phyloP scores from a whole-genome alignment of 306 rosid genomes.

The Castanea crenata region DNA sequence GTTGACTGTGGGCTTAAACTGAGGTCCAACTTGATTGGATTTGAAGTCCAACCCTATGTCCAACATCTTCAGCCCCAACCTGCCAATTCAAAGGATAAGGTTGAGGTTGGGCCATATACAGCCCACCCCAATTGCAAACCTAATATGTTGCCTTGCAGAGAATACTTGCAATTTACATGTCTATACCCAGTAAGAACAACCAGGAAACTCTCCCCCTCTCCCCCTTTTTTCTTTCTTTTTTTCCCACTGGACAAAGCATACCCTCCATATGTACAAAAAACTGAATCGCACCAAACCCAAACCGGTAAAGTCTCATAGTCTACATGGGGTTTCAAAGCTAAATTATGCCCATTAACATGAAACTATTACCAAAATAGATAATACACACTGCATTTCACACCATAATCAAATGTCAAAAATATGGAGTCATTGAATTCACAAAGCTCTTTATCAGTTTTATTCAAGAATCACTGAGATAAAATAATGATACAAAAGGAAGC shows the following conservation, averaged over 20 bases:
- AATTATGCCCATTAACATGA: not conserved
- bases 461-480: conserved; percentile 15
- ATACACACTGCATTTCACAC: not conserved
- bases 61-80: not conserved
- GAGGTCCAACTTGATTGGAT: not conserved
- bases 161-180: no score
- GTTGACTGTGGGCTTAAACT: not conserved
- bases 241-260: not conserved
- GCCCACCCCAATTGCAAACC: no score
- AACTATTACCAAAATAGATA: not conserved
- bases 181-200: not conserved
- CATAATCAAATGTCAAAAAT: not conserved
- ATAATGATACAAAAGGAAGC: conserved; percentile 11
- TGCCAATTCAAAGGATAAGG: not conserved
- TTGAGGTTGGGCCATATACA: no score
- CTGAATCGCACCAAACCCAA: not conserved
- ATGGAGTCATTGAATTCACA: not conserved
- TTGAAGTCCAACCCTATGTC: not conserved
- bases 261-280: not conserved
- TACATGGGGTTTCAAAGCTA: not conserved
- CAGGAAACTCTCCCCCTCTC: not conserved
- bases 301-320: not conserved
- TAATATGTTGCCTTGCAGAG: no score
- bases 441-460: conserved; percentile 7
- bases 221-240: not conserved